Evolutionary conservation across 176 grass and related monocot species (phyloP).

Genomic region (Metroxylon sagu): DNA sequence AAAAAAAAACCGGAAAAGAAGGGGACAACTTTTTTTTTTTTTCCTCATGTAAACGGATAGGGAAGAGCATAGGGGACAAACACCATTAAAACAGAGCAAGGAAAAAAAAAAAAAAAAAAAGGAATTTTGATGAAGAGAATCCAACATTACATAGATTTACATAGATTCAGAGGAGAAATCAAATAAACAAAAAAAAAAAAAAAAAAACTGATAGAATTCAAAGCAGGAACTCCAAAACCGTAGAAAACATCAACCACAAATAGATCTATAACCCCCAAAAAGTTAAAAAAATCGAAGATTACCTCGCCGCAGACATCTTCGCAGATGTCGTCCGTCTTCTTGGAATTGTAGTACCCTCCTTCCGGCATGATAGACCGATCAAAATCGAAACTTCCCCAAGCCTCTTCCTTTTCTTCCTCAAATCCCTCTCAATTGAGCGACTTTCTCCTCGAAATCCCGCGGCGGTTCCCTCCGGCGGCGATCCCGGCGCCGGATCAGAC

Average conservation of each 20-base stretch:
- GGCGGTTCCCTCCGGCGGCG: neutral
- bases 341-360: slow-evolving; percentile 64
- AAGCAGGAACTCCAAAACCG: slow-evolving; percentile 15
- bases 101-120: too few relatives aligned
- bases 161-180: too few relatives aligned
- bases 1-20: too few relatives aligned
- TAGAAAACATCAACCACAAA: slow-evolving; percentile 11
- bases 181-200: too few relatives aligned
- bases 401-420: neutral
- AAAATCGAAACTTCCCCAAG: slow-evolving; percentile 5
- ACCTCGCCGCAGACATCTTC: slow-evolving; percentile 76
- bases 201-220: neutral
- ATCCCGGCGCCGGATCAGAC: neutral
- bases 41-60: too few relatives aligned
- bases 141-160: too few relatives aligned
- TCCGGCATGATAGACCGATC: slow-evolving; percentile 33
- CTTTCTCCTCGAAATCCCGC: neutral
- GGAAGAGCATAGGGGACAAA: too few relatives aligned
- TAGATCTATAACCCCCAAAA: neutral
- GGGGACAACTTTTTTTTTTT: too few relatives aligned
- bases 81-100: too few relatives aligned
- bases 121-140: too few relatives aligned
- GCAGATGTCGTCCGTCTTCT: slow-evolving; percentile 75
- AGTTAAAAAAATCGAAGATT: slow-evolving; percentile 5
- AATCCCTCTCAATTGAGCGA: neutral